Base-by-base conservation (phyloP, 805 yeast species). In the Kluyveromyces aestuarii region DNA sequence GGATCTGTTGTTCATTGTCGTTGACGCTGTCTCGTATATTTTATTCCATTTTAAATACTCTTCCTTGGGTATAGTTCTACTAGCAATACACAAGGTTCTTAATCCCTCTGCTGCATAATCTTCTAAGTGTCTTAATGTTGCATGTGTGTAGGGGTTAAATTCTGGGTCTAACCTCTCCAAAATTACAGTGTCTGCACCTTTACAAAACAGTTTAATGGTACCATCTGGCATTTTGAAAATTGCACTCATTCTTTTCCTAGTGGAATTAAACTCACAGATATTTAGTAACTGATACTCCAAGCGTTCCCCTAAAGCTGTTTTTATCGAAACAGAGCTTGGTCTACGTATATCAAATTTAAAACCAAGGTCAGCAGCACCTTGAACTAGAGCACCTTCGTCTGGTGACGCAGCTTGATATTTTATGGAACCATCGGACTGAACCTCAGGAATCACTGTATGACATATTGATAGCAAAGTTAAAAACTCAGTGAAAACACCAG, bases 351-450 rank as follows among this genome's bases (percentile, higher is more conserved):
- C 76, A 63, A 93, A 95, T 53, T 76, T 81, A 63, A 84, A 93
- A 0, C 97, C 98, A 43, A 91, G 70, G 59, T 73, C 74, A 0
- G 97, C 93, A 16, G 96, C 98, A 50, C 99, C 99, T 58, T 90
- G 89, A 2, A 93, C 99, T 52, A 93, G 73, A 0, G 99, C 99
- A 46, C 99, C 99, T 72, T 95, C 99, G 70, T 93, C 99, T 0
- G 99, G 99, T 0, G 98, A 90, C 0, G 99, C 96, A 1, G 99
- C 99, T 68, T 93, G 99, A 64, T 95, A 93, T 64, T 87, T 90
- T 53, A 93, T 82, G 2, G 74, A 56, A 0, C 85, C 87, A 49
- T 71, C 72, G 1, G 74, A 81, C 51, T 74, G 75, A 17, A 77
- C 71, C 64, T 93, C 99, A 0, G 99, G 99, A 52, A 93, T 93